These are phyloP conservation scores for Piromyces finnis DNA, from an alignment of 192 early-diverging fungal species.

Conservation along the genomic window DNA sequence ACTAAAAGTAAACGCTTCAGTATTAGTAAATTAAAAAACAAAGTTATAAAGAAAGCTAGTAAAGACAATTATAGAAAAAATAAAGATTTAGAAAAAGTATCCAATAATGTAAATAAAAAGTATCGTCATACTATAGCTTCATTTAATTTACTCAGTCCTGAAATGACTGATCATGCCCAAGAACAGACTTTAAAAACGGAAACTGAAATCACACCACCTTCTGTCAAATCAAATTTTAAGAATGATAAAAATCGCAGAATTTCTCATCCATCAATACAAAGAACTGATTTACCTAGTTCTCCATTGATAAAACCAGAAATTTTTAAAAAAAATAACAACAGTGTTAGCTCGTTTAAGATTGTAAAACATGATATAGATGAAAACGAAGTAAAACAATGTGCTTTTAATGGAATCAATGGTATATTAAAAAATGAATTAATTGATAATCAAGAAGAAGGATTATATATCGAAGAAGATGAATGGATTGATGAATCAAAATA, in stretches of 20 bases:
- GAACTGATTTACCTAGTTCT: neutral
- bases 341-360: too few species aligned
- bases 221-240: neutral
- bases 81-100: neutral
- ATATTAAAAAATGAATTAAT: too few species aligned
- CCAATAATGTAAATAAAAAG: neutral
- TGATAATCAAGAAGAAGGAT: too few species aligned
- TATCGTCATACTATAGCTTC: neutral
- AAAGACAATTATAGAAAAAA: neutral
- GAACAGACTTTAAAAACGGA: neutral
- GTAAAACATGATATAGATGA: too few species aligned
- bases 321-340: neutral
- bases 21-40: neutral
- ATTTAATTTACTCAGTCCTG: neutral
- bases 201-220: neutral
- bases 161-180: neutral
- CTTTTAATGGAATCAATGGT: too few species aligned
- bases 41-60: neutral
- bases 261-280: neutral
- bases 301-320: neutral
- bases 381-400: too few species aligned
- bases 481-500: too few species aligned
- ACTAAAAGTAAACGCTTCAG: neutral
- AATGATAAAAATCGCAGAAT: neutral
- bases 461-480: too few species aligned